Evolutionary conservation across 2,329 filamentous ascomycete species (phyloP), one percentile per base, ranked within the genome.

Genomic region (Purpureocillium lavendulum): DNA sequence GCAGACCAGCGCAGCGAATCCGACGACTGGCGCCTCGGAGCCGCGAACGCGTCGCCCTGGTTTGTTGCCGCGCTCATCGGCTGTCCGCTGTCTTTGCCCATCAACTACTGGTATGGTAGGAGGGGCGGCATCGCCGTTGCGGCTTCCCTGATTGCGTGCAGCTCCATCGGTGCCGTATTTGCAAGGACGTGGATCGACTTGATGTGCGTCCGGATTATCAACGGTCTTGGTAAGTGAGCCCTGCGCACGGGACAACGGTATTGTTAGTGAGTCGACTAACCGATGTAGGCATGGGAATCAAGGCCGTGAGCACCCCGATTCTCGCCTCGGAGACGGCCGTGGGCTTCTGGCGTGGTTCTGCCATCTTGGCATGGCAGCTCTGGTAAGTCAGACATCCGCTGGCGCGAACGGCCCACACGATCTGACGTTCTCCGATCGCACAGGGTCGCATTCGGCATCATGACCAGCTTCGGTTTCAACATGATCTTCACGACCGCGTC

Each of bases 281-380:
- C 21, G 21, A 10, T 10, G 10, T 34, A 59, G 67, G 64, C 1
- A 71, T 71, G 67, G 67, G 67, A 0, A 58, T 71, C 18, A 70
- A 70, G 43, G 67, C 68, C 1, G 66, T 70, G 29, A 70, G 65
- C 30, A 66, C 67, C 0, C 64, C 67, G 1, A 67, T 70, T 13
- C 54, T 71, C 3, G 67, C 66, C 3, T 65, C 64, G 7, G 68
- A 71, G 47, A 69, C 65, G 0, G 64, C 67, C 0, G 58, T 69
- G 12, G 64, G 65, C 0, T 69, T 64, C 44, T 70, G 67, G 67
- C 57, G 67, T 49, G 68, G 67, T 2, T 67, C 65, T 11, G 64
- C 64, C 2, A 66, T 70, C 13, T 55, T 71, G 0, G 65, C 64
- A 4, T 71, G 67, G 67, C 67, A 71, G 31, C 50, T 70, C 2